phyloP scores from a whole-genome alignment of 768 basidiomycete species.

The Hericium alpestre region DNA sequence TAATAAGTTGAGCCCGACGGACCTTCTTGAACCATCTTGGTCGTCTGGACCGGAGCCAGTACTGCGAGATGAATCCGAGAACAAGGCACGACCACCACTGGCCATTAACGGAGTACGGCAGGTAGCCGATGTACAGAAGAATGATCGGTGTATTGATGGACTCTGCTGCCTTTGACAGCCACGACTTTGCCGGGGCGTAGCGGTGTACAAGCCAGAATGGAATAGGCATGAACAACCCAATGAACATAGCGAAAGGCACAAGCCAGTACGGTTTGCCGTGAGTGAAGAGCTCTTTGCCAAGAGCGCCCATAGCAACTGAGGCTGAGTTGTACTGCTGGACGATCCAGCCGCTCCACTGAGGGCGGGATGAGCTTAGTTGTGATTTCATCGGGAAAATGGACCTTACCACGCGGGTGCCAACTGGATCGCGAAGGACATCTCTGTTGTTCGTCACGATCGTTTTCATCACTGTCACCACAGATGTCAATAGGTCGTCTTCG shows the following conservation, averaged over 20 bases:
- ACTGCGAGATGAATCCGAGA: slow-evolving; percentile 38
- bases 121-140: slow-evolving; percentile 23
- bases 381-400: background rate
- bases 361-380: background rate
- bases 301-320: slow-evolving; percentile 45
- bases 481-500: background rate
- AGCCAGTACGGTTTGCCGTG: slow-evolving; percentile 36
- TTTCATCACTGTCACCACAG: slow-evolving; percentile 31
- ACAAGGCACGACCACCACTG: slow-evolving; percentile 45
- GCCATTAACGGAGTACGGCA: slow-evolving; percentile 44
- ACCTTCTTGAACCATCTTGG: slow-evolving; percentile 41
- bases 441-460: slow-evolving; percentile 36
- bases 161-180: slow-evolving; percentile 24
- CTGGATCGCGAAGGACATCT: slow-evolving; percentile 34
- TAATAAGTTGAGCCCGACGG: background rate
- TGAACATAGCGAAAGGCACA: slow-evolving; percentile 38
- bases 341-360: slow-evolving; percentile 42
- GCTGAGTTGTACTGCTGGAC: slow-evolving; percentile 43
- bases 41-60: slow-evolving; percentile 34
- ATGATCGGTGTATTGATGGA: slow-evolving; percentile 40
- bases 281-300: slow-evolving; percentile 42
- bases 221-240: slow-evolving; percentile 39
- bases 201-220: slow-evolving; percentile 39
- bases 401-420: slow-evolving; percentile 36
- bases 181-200: slow-evolving; percentile 23